A percentile compares a stretch with the other conserved stretches of the same genome.
These are phyloP conservation scores for Chaetomiaceae sp. DNA, from an alignment of 2,329 filamentous ascomycete species.

Conservation along the genomic window DNA sequence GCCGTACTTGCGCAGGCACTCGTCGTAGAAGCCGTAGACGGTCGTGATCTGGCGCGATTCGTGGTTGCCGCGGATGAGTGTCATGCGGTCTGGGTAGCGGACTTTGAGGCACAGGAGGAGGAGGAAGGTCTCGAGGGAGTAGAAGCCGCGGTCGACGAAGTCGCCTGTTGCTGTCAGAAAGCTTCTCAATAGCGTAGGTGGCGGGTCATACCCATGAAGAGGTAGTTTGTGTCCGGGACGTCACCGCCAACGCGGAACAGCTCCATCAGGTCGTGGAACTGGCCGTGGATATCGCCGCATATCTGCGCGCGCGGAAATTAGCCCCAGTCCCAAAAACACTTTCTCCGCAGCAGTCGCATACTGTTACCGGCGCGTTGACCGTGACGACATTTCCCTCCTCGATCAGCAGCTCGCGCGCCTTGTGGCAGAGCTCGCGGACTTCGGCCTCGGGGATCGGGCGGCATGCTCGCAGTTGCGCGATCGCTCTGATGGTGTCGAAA, in stretches of 20 bases:
- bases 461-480: slow-evolving; percentile 91
- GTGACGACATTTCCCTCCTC: slow-evolving; percentile 97
- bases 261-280: slow-evolving; percentile 97
- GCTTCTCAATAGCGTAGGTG: background rate
- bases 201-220: slow-evolving; percentile 74
- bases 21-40: slow-evolving; percentile 97
- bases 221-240: slow-evolving; percentile 91
- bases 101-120: slow-evolving; percentile 95
- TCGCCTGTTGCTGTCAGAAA: slow-evolving; percentile 60
- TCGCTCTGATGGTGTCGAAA: slow-evolving; percentile 61
- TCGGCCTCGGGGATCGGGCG: slow-evolving; percentile 92
- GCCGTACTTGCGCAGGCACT: slow-evolving; percentile 92
- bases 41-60: slow-evolving; percentile 96
- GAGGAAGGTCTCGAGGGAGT: slow-evolving; percentile 93
- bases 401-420: slow-evolving; percentile 90
- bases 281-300: slow-evolving; percentile 94
- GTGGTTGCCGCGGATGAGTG: slow-evolving; percentile 90
- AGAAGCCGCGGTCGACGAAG: slow-evolving; percentile 97
- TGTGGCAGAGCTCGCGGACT: slow-evolving; percentile 95
- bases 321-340: background rate
- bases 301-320: slow-evolving; percentile 49
- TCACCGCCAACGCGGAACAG: slow-evolving; percentile 90
- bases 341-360: slow-evolving; percentile 37
- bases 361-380: slow-evolving; percentile 90
- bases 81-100: slow-evolving; percentile 94